These are phyloP conservation scores for Rhododendron mucronatum DNA, from an alignment of 148 eudicot species.

Conservation along the genomic window DNA sequence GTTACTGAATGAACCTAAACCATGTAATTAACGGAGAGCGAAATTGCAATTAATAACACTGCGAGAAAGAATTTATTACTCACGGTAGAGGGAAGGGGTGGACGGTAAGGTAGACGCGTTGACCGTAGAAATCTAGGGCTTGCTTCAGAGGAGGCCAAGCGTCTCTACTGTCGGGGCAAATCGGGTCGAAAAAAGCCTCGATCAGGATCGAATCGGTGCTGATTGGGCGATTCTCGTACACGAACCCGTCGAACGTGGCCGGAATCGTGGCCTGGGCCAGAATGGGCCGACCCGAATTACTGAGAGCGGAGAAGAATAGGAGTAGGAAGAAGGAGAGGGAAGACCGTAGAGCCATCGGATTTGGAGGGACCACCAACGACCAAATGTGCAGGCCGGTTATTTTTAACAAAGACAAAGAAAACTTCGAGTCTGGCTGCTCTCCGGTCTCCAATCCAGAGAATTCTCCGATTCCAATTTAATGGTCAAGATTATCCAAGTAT, in stretches of 20 bases:
- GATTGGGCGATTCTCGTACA: slow-evolving; percentile 35
- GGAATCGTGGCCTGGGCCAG: slow-evolving; percentile 22
- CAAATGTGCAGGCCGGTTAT: too few relatives aligned
- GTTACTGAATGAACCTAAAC: background rate
- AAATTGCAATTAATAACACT: background rate
- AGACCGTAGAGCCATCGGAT: background rate
- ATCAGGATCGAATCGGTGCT: slow-evolving; percentile 41
- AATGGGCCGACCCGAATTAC: background rate
- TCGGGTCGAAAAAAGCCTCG: slow-evolving; percentile 89
- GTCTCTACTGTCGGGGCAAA: slow-evolving; percentile 84
- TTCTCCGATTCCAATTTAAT: too few relatives aligned
- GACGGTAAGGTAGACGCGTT: slow-evolving; percentile 47
- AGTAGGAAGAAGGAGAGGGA: background rate
- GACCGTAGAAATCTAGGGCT: slow-evolving; percentile 46
- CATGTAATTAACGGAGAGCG: background rate
- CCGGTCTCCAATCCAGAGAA: too few relatives aligned
- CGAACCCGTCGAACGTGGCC: slow-evolving; percentile 65
- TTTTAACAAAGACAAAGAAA: too few relatives aligned
- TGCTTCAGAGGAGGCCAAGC: slow-evolving; percentile 82
- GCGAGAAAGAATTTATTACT: background rate
- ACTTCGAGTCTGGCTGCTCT: too few relatives aligned
- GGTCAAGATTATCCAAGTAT: too few relatives aligned
- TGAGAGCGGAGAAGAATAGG: background rate
- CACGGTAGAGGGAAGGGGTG: slow-evolving; percentile 85
- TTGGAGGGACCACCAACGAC: too few relatives aligned